A percentile compares a stretch with the other conserved stretches of the same genome.
These are phyloP conservation scores for Cryphonectria carpinicola DNA, from an alignment of 2,329 filamentous ascomycete genomes.

Conservation along the genomic window DNA sequence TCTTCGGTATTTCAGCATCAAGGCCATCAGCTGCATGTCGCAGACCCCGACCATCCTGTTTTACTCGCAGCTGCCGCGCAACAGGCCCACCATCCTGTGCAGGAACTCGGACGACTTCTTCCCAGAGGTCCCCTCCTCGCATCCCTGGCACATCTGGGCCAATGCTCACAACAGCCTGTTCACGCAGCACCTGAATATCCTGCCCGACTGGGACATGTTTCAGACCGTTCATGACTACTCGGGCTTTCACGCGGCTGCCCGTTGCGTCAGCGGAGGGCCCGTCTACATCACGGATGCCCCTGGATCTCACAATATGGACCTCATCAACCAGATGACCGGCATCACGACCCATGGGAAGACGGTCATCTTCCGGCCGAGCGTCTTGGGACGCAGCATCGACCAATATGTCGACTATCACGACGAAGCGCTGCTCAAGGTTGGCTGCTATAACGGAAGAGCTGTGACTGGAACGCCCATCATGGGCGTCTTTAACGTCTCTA, in stretches of 20 bases:
- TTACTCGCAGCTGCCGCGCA: slow-evolving; percentile 78
- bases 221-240: slow-evolving; percentile 70
- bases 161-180: slow-evolving; percentile 90
- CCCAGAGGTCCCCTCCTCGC: slow-evolving; percentile 76
- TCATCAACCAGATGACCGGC: slow-evolving; percentile 84
- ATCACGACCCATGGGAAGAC: slow-evolving; percentile 72
- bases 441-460: slow-evolving; percentile 72
- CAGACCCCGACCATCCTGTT: slow-evolving; percentile 86
- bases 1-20: slow-evolving; percentile 76
- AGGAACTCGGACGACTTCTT: slow-evolving; percentile 95
- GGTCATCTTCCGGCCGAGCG: slow-evolving; percentile 78
- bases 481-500: slow-evolving; percentile 81
- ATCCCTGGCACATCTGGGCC: slow-evolving; percentile 93
- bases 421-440: slow-evolving; percentile 73
- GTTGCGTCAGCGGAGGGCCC: slow-evolving; percentile 87
- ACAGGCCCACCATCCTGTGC: slow-evolving; percentile 72
- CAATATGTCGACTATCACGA: slow-evolving; percentile 79
- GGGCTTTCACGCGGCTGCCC: slow-evolving; percentile 84
- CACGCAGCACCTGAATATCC: slow-evolving; percentile 80
- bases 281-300: slow-evolving; percentile 94
- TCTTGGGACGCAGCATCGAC: slow-evolving; percentile 71
- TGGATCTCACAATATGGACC: slow-evolving; percentile 73
- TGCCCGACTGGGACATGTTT: slow-evolving; percentile 83
- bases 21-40: slow-evolving; percentile 93
- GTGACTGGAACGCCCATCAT: slow-evolving; percentile 75